phyloP scores from a whole-genome alignment of 177 flowering plant species.

The Vitis hybrid region DNA sequence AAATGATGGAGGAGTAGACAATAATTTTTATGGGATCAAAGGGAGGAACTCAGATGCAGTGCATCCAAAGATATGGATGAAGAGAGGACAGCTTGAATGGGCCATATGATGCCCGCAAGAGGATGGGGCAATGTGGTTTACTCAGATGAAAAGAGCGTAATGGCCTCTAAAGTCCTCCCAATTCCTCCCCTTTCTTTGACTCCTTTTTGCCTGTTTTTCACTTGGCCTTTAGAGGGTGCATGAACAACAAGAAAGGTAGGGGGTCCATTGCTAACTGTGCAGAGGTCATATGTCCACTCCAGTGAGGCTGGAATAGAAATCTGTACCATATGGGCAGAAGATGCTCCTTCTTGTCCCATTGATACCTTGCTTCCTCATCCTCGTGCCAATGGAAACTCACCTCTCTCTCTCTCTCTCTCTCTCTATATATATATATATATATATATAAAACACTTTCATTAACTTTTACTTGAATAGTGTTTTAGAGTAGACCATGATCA shows the following conservation, averaged over 20 bases:
- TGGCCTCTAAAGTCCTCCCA: slow-evolving; percentile 3
- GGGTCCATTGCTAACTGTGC: neutral
- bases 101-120: slow-evolving; percentile 20
- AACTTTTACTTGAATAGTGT: no score
- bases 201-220: slow-evolving; percentile 12
- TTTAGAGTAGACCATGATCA: no score
- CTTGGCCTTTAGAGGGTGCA: slow-evolving; percentile 10
- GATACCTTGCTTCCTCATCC: no score
- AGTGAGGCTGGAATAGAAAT: no score
- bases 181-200: slow-evolving; percentile 4
- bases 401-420: no score
- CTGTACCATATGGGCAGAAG: neutral
- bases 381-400: no score
- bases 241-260: slow-evolving; percentile 2
- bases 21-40: neutral
- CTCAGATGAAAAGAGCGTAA: slow-evolving; percentile 10
- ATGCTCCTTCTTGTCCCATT: no score
- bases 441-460: no score
- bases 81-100: slow-evolving; percentile 19
- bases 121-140: slow-evolving; percentile 15
- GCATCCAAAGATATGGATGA: slow-evolving; percentile 9
- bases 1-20: slow-evolving; percentile 1
- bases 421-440: no score
- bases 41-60: slow-evolving; percentile 10
- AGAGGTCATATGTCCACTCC: neutral